Conservation (phyloP, 805 yeast genomes). For the Danielia oregonensis region DNA sequence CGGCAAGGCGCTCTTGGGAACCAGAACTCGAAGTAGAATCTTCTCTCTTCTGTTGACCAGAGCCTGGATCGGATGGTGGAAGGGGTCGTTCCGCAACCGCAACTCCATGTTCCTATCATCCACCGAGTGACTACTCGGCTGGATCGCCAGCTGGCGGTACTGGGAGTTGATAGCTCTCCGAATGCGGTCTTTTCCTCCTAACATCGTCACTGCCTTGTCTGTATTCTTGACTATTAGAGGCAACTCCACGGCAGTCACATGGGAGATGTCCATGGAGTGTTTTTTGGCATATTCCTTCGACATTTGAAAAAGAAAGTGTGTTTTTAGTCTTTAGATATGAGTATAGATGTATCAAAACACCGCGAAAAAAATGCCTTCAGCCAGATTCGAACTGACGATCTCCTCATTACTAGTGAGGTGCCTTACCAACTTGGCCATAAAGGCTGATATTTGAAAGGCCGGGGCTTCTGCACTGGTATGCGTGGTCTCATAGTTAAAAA, state of each 20-base stretch:
- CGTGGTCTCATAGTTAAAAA: neutral
- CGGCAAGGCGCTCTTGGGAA: constrained; percentile 53
- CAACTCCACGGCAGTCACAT: constrained; percentile 69
- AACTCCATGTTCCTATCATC: constrained; percentile 39
- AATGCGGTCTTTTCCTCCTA: constrained; percentile 57
- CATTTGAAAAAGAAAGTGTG: no score
- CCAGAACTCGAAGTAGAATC: constrained; percentile 51
- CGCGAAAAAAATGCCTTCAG: constrained; percentile 15
- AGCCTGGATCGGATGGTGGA: constrained; percentile 64
- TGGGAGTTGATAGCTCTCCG: constrained; percentile 37
- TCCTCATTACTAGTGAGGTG: constrained; percentile 19
- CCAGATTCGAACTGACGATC: constrained; percentile 20
- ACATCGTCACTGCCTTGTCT: constrained; percentile 59
- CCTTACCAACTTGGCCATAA: constrained; percentile 20
- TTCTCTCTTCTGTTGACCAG: constrained; percentile 51
- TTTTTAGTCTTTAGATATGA: no score
- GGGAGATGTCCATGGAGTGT: constrained; percentile 68
- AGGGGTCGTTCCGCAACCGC: constrained; percentile 37
- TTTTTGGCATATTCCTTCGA: constrained; percentile 40
- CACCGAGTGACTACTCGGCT: constrained; percentile 19
- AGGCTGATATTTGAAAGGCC: constrained; percentile 5
- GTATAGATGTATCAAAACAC: no score
- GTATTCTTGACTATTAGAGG: constrained; percentile 68
- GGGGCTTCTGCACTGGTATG: neutral
- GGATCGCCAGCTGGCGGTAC: constrained; percentile 20